A percentile compares a stretch with the other conserved stretches of the same genome.
These are phyloP conservation scores for Solanum chacoense DNA, from an alignment of 305 asterid genomes.

Conservation along the genomic window DNA sequence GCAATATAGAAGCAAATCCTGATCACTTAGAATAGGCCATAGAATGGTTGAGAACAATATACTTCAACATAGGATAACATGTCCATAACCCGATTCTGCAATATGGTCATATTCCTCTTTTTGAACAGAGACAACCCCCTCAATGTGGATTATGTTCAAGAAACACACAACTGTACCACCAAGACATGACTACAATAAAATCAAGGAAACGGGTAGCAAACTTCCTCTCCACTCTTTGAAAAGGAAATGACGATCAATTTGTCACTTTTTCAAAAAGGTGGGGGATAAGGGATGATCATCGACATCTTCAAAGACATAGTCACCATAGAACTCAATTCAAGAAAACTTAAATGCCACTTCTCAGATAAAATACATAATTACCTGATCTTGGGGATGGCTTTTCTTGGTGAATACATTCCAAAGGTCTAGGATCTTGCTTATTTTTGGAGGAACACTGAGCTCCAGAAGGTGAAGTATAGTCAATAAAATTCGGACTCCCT, in stretches of 20 bases:
- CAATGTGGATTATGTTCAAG: not conserved
- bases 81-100: not conserved
- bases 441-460: constrained; percentile 69
- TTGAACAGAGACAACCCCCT: not conserved
- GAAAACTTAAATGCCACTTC: not conserved
- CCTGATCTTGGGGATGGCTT: constrained; percentile 82
- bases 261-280: not conserved
- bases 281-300: not conserved
- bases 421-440: constrained; percentile 40
- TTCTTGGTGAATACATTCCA: constrained; percentile 48
- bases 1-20: not conserved
- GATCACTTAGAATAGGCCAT: not conserved
- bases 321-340: not conserved
- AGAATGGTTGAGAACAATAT: not conserved
- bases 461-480: constrained; percentile 62
- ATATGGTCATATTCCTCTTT: not conserved
- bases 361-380: constrained; percentile 10
- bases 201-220: not conserved
- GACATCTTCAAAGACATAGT: not conserved
- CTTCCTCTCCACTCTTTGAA: not conserved
- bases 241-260: not conserved
- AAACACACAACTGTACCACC: not conserved
- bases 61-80: not conserved
- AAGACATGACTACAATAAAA: not conserved
- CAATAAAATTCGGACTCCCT: constrained; percentile 49